Percentiles rank a stretch among this genome's conserved stretches.
These are phyloP conservation scores for Cetraspora pellucida DNA, from an alignment of 192 early-diverging fungal genomes.

Conservation along the genomic window DNA sequence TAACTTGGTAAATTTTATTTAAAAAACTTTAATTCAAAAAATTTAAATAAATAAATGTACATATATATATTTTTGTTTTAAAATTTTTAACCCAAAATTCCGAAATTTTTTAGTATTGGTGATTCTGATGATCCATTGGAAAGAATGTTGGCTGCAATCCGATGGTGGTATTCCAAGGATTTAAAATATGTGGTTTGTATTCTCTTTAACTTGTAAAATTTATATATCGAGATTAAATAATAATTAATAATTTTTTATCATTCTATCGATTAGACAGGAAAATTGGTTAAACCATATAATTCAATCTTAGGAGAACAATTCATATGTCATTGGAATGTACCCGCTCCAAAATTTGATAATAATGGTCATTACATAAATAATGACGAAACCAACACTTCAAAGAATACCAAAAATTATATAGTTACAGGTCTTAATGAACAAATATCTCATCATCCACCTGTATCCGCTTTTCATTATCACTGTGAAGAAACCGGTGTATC, in stretches of 20 bases:
- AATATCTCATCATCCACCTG: constrained; percentile 63
- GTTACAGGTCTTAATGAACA: constrained; percentile 67
- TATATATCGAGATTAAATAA: too few species aligned
- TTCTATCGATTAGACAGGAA: constrained; percentile 33
- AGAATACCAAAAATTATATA: constrained; percentile 31
- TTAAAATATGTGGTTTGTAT: constrained; percentile 56
- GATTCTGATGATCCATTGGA: constrained; percentile 65
- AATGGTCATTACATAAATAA: constrained; percentile 43
- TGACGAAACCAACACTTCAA: constrained; percentile 14
- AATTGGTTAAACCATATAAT: constrained; percentile 61
- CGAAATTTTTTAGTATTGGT: constrained; percentile 51
- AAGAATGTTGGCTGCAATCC: constrained; percentile 68
- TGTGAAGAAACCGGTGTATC: constrained; percentile 65
- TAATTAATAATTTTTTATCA: not conserved
- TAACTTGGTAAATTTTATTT: constrained; percentile 43
- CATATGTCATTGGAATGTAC: constrained; percentile 57
- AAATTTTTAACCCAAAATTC: not conserved
- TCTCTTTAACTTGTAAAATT: too few species aligned
- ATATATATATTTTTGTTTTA: not conserved
- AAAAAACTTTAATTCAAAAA: not conserved
- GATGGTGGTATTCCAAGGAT: constrained; percentile 76
- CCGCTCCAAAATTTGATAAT: constrained; percentile 38
- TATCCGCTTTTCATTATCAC: constrained; percentile 64
- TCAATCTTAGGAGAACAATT: constrained; percentile 62
- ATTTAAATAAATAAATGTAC: not conserved